These are phyloP conservation scores for Nitzschia palea DNA, from an alignment of 108 stramenopile species.

Conservation along the genomic window DNA sequence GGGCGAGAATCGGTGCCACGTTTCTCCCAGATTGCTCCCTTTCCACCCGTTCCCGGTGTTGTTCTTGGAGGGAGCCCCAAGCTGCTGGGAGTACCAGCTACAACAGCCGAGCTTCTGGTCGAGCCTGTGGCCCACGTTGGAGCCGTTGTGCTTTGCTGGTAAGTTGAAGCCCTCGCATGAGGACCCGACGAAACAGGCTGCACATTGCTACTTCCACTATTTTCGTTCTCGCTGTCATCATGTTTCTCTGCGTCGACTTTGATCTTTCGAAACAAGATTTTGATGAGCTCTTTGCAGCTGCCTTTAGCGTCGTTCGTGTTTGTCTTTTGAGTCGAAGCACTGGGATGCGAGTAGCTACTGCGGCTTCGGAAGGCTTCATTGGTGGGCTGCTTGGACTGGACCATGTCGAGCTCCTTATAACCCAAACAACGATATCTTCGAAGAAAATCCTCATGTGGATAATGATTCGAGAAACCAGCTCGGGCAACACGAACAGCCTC, in stretches of 20 bases:
- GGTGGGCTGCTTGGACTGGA: background rate
- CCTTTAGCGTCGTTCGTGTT: slow-evolving; percentile 5
- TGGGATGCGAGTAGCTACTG: background rate
- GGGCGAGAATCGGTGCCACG: slow-evolving; percentile 12
- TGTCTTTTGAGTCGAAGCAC: no score
- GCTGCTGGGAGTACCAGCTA: background rate
- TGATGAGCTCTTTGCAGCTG: slow-evolving; percentile 32
- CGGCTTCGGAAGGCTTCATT: slow-evolving; percentile 2
- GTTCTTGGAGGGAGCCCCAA: slow-evolving; percentile 17
- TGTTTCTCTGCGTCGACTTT: slow-evolving; percentile 15
- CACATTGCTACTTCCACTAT: slow-evolving; percentile 16
- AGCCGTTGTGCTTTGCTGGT: slow-evolving; percentile 6
- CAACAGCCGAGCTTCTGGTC: background rate
- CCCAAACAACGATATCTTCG: slow-evolving; percentile 60
- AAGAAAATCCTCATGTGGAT: slow-evolving; percentile 73
- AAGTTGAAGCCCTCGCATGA: slow-evolving; percentile 22
- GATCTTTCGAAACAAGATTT: slow-evolving; percentile 28
- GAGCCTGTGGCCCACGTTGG: slow-evolving; percentile 39
- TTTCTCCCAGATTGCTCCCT: background rate
- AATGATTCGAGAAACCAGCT: slow-evolving; percentile 88
- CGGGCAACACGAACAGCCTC: slow-evolving; percentile 91
- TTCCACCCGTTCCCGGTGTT: background rate
- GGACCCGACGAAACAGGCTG: slow-evolving; percentile 5
- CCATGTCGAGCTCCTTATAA: slow-evolving; percentile 29
- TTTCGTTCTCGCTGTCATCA: slow-evolving; percentile 32